These are phyloP conservation scores for Ciborinia camelliae DNA, from an alignment of 2,329 filamentous ascomycete species.

Conservation along the genomic window DNA sequence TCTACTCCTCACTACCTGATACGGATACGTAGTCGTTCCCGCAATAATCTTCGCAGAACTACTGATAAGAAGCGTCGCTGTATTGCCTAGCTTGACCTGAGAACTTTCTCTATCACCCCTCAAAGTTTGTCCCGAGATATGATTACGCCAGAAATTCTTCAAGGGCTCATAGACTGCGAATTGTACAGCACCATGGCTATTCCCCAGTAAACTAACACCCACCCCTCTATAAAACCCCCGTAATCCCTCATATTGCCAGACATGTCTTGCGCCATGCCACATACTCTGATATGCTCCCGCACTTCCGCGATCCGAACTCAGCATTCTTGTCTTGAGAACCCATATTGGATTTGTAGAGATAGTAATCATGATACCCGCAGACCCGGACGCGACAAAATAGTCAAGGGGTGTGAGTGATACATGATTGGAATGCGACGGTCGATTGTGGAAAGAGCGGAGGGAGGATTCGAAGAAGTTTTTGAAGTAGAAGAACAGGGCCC, in stretches of 20 bases:
- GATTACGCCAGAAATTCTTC: conserved; percentile 49
- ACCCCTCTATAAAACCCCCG: conserved; percentile 86
- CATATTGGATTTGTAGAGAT: conserved; percentile 91
- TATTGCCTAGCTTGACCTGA: conserved; percentile 30
- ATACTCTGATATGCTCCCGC: conserved; percentile 81
- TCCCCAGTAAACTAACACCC: conserved; percentile 76
- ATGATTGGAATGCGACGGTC: conserved; percentile 15
- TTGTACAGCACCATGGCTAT: conserved; percentile 89
- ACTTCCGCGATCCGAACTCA: conserved; percentile 72
- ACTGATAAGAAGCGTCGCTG: conserved; percentile 72
- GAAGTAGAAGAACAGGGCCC: conserved; percentile 89
- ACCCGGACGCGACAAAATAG: conserved; percentile 76
- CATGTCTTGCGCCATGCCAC: conserved; percentile 62
- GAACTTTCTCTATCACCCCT: conserved; percentile 29
- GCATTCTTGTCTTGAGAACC: conserved; percentile 97
- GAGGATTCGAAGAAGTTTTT: conserved; percentile 53
- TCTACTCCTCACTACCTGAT: conserved; percentile 85
- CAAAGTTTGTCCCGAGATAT: conserved; percentile 42
- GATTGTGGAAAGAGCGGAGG: conserved; percentile 32
- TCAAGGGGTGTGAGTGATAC: conserved; percentile 46
- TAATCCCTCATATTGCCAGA: conserved; percentile 69
- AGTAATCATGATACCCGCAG: conserved; percentile 69
- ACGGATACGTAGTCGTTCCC: conserved; percentile 87
- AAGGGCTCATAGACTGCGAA: conserved; percentile 88
- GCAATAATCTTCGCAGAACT: conserved; percentile 82